These are phyloP conservation scores for Arthroderma sp. DNA, from an alignment of 2,329 filamentous ascomycete genomes.

Conservation along the genomic window DNA sequence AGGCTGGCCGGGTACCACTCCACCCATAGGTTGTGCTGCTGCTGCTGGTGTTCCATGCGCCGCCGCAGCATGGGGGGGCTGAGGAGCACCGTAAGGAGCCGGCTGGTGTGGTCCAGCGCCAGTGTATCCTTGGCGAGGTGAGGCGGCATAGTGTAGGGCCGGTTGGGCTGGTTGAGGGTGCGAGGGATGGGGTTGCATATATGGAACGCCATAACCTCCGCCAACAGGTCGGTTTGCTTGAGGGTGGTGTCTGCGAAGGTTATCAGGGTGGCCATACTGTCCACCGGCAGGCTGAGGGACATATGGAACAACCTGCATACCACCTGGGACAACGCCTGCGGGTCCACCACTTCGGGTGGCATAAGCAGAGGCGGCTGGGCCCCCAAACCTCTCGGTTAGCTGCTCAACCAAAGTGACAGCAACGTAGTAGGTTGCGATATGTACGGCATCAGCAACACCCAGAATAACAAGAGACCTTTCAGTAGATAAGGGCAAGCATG, in stretches of 20 bases:
- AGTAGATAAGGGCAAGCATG: conserved; percentile 83
- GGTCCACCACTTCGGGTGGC: conserved; percentile 88
- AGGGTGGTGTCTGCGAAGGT: conserved; percentile 61
- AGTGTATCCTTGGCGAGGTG: conserved; percentile 63
- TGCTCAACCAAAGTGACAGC: conserved; percentile 97
- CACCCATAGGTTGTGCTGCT: conserved; percentile 56
- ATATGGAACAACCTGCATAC: conserved; percentile 99
- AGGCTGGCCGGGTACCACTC: conserved; percentile 63
- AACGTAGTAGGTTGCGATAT: conserved; percentile 98
- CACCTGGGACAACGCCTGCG: conserved; percentile 83
- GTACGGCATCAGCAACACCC: conserved; percentile 93
- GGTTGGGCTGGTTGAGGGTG: conserved; percentile 43
- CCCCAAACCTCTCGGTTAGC: conserved; percentile 89
- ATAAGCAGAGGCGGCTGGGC: conserved; percentile 92
- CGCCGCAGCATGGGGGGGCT: conserved; percentile 36
- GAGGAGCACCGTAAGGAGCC: conserved; percentile 51
- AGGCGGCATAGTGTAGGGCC: conserved; percentile 66
- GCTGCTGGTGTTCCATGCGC: conserved; percentile 47
- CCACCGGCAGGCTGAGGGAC: conserved; percentile 84
- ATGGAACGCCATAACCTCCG: conserved; percentile 55
- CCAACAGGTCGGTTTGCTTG: conserved; percentile 64
- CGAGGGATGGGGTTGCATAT: conserved; percentile 54
- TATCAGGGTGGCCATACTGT: conserved; percentile 82
- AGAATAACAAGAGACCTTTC: conserved; percentile 97
- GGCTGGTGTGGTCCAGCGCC: conserved; percentile 69